Conservation (phyloP, 768 basidiomycete species). For the Termitomyces sp. region DNA sequence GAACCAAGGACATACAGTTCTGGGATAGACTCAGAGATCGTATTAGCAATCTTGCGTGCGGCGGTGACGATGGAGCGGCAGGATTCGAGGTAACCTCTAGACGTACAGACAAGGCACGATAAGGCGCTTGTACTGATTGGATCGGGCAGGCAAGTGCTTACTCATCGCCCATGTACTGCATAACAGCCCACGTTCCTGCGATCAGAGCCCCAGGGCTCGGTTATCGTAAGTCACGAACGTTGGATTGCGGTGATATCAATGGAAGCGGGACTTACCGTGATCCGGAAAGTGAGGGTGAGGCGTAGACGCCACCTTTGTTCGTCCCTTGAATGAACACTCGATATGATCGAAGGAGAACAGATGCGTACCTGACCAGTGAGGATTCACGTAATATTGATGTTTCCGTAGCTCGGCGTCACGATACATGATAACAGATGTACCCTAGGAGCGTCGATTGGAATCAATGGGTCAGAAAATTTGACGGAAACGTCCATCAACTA, state of each 20-base stretch:
- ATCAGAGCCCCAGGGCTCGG: conserved; percentile 84
- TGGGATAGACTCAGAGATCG: conserved; percentile 62
- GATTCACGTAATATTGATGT: conserved; percentile 83
- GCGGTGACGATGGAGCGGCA: conserved; percentile 78
- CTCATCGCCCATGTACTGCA: conserved; percentile 90
- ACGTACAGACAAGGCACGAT: background rate
- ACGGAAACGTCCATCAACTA: background rate
- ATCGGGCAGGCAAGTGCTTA: conserved; percentile 29
- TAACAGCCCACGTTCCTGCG: conserved; percentile 94
- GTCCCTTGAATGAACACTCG: background rate
- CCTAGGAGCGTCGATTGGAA: conserved; percentile 35
- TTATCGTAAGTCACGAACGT: background rate
- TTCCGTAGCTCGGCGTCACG: conserved; percentile 66
- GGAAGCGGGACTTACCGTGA: conserved; percentile 56
- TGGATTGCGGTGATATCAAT: background rate
- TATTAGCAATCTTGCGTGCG: conserved; percentile 61
- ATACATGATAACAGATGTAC: conserved; percentile 95
- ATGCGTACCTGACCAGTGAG: conserved; percentile 66
- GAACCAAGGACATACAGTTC: conserved; percentile 88
- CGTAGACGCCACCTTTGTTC: conserved; percentile 75
- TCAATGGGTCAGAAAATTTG: background rate
- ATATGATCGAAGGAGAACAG: background rate
- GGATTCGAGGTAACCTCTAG: conserved; percentile 82
- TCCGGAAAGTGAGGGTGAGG: conserved; percentile 83
- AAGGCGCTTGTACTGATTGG: background rate